Conservation (phyloP, 768 basidiomycete species). For the Calocybe gangraenosa region DNA sequence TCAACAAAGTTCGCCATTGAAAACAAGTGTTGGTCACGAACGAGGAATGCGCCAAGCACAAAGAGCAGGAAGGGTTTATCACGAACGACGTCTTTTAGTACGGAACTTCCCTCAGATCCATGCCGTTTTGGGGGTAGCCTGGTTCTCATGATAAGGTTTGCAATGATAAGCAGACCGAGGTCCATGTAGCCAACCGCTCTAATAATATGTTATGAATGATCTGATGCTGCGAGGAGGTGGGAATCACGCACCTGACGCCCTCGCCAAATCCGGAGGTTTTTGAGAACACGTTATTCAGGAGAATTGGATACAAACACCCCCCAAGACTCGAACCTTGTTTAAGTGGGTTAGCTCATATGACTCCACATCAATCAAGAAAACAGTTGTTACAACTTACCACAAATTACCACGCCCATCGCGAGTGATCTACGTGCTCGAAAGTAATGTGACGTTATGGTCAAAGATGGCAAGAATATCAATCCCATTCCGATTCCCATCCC, state of each 20-base stretch:
- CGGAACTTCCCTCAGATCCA: constrained; percentile 17
- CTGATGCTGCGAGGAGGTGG: constrained; percentile 15
- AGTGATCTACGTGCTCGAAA: constrained; percentile 43
- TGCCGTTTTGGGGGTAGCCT: constrained; percentile 27
- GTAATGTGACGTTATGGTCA: constrained; percentile 51
- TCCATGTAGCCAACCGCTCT: constrained; percentile 44
- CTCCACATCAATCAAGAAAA: no score
- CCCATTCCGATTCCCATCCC: constrained; percentile 56
- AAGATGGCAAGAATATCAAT: constrained; percentile 47
- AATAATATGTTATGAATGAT: constrained; percentile 18
- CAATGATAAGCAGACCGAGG: constrained; percentile 37
- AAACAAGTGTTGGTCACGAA: constrained; percentile 8
- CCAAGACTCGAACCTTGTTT: constrained; percentile 40
- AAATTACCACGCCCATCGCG: constrained; percentile 53
- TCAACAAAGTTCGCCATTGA: background rate
- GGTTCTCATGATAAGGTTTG: constrained; percentile 41
- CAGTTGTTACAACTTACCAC: constrained; percentile 27
- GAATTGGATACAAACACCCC: constrained; percentile 47
- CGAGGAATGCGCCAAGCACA: constrained; percentile 36
- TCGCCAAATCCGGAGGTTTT: constrained; percentile 33
- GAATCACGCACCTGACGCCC: constrained; percentile 34
- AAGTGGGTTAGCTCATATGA: background rate
- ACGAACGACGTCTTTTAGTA: constrained; percentile 29
- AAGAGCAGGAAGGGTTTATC: constrained; percentile 41
- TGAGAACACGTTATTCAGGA: constrained; percentile 44